Conservation (phyloP, 805 yeast species). For the Candida nanaspora region DNA sequence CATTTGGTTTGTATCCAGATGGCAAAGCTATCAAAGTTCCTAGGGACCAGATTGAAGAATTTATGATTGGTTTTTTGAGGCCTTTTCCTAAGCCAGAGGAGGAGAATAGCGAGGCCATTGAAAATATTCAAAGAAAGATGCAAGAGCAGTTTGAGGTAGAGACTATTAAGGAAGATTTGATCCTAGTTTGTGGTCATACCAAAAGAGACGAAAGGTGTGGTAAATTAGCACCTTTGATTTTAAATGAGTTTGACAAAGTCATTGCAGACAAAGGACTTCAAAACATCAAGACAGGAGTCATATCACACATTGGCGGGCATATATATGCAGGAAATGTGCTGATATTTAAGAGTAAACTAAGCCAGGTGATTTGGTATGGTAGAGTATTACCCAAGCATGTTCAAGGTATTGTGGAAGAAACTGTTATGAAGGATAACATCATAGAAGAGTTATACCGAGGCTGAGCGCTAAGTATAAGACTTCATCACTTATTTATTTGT, state of each 20-base stretch:
- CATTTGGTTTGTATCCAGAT: constrained; percentile 49
- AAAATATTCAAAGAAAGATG: constrained; percentile 7
- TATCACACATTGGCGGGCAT: constrained; percentile 84
- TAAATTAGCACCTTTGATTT: constrained; percentile 49
- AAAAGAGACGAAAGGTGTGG: constrained; percentile 66
- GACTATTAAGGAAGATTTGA: constrained; percentile 22
- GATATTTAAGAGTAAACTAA: constrained; percentile 37
- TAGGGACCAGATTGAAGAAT: constrained; percentile 19
- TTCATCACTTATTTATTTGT: too few relatives aligned
- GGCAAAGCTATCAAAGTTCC: constrained; percentile 31
- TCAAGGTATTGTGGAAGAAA: constrained; percentile 56
- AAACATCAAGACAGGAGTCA: constrained; percentile 34
- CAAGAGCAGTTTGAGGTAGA: constrained; percentile 7
- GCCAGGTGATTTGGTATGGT: constrained; percentile 66
- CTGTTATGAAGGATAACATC: constrained; percentile 40
- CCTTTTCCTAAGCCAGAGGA: constrained; percentile 23
- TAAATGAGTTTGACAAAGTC: constrained; percentile 41
- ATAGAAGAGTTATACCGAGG: constrained; percentile 57
- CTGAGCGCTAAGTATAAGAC: too few relatives aligned
- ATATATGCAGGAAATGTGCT: constrained; percentile 79
- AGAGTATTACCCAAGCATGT: constrained; percentile 59
- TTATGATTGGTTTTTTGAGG: constrained; percentile 34
- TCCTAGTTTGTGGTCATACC: constrained; percentile 62
- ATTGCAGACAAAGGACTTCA: constrained; percentile 15
- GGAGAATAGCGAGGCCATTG: constrained; percentile 2